Evolutionary conservation across 768 basidiomycete species (phyloP), one percentile per base, ranked within the genome.

Genomic region (Pleurotus eryngii): DNA sequence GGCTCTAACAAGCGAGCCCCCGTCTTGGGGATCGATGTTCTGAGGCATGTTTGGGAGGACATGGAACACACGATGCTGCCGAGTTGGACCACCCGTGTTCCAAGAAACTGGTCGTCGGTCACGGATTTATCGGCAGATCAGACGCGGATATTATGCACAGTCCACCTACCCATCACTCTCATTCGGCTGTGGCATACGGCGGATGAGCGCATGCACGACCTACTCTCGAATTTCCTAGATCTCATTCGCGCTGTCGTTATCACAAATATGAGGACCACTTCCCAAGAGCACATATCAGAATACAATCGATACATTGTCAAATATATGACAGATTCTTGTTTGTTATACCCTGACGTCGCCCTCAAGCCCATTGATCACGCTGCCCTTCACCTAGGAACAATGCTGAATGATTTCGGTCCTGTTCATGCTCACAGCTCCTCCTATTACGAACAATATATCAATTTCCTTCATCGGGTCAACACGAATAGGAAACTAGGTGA

Each of bases 381-480:
- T 1, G 60, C 61, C 0, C 47, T 67, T 2, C 70, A 71, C 48
- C 56, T 69, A n/a, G 62, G 63, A 3, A 57, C 60, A 17, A 60
- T 61, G 24, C 42, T 65, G 35, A 37, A 56, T 1, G 14, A 54
- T 0, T 65, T 70, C 57, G 68, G 71, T 12, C 71, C 67, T 0
- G 56, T 51, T 9, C 71, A 70, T 61, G 59, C 64, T 24, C 68
- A 65, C 49, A 59, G 67, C 57, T 61, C 63, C 4, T 63, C 63
- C 38, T 64, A 66, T 11, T 74, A 69, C 47, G 66, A 76, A 51
- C 59, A 66, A 17, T 68, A 67, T 30, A 73, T 70, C 47, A 51
- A 59, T 11, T 49, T 63, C 3, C 51, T 72, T 3, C 68, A 68
- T 42, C 46, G 57, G 2, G 26, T 63, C 14, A 64, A 66, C 17